Evolutionary conservation across 805 yeast genomes (phyloP), one percentile per base, ranked within the genome.

Genomic region (Cyberlindnera veronae): DNA sequence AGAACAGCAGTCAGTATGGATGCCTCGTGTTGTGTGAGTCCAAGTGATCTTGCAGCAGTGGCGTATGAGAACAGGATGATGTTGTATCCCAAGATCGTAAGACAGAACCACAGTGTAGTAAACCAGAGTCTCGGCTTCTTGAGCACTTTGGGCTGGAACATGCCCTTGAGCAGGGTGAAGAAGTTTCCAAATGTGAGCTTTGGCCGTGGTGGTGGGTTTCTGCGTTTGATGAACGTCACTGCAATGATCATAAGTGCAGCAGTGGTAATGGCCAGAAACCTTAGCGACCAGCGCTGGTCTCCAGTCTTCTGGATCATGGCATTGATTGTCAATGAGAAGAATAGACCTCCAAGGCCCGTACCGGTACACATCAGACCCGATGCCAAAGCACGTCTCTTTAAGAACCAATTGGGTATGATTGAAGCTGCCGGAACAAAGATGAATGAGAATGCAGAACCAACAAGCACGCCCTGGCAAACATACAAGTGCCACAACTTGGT

Each of bases 391-490:
- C 90, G 67, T 43, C 64, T 79, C 48, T 75, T 79, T 32, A 75
- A 60, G 56, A 84, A 84, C 83, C 85, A 84, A 39, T 78, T 85
- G 0, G 89, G 88, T 19, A 84, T 52, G 12, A 82, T 60, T 2
- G 78, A 69, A 16, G 77, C 62, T 4, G 76, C 78, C 1, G 91
- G 83, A 4, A 79, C 68, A 38, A 77, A 73, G 27, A 79, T 64
- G 13, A 77, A 55, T 0, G 86, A 77, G 26, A 67, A 66, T 1
- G 67, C 57, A 24, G 74, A 53, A 24, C 88, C 84, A 38, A 71
- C 72, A 32, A 84, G 44, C 2, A 81, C 66, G 21, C 91, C 90
- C 60, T 84, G 90, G 6, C 86, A 76, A 29, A 80, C 57, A 51
- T 72, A 80, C 13, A 84, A 54, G 46, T 84, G 80, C 89, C 90